These are phyloP conservation scores for Priceomyces haplophilus DNA, from an alignment of 805 yeast genomes.

Conservation along the genomic window DNA sequence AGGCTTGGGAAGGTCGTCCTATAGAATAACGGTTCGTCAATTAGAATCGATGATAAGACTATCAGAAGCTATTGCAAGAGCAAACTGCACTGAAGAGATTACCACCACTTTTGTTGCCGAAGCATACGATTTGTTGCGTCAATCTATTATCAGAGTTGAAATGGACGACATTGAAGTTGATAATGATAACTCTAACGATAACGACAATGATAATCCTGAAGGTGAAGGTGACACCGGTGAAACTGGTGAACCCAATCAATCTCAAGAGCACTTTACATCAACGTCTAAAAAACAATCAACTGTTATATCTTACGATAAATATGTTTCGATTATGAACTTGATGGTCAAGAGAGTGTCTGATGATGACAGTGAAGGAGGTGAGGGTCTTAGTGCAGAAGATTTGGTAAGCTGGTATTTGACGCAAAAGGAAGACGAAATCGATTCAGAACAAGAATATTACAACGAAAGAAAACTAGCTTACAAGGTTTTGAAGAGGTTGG, in stretches of 20 bases:
- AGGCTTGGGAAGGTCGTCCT: slow-evolving; percentile 79
- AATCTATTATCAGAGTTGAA: slow-evolving; percentile 90
- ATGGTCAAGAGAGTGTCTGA: slow-evolving; percentile 64
- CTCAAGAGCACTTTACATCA: slow-evolving; percentile 1
- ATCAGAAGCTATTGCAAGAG: slow-evolving; percentile 94
- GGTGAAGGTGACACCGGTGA: slow-evolving; percentile 2
- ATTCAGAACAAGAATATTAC: slow-evolving; percentile 67
- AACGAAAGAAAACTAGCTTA: slow-evolving; percentile 66
- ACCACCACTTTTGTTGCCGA: slow-evolving; percentile 86
- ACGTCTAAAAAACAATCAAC: slow-evolving; percentile 34
- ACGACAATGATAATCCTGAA: slow-evolving; percentile 4
- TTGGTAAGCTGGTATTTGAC: slow-evolving; percentile 79
- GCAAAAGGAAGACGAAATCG: slow-evolving; percentile 67
- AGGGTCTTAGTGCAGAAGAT: slow-evolving; percentile 65
- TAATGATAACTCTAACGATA: slow-evolving; percentile 37
- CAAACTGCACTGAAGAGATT: slow-evolving; percentile 88
- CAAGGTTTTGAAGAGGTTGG: slow-evolving; percentile 80
- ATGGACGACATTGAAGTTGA: slow-evolving; percentile 87
- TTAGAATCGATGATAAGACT: slow-evolving; percentile 90
- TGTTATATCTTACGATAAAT: slow-evolving; percentile 79
- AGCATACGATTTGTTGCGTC: slow-evolving; percentile 85
- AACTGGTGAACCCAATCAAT: slow-evolving; percentile 42
- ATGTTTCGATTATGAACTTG: slow-evolving; percentile 77
- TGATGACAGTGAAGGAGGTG: slow-evolving; percentile 47
- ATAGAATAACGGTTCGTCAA: slow-evolving; percentile 95